Percentiles rank a stretch among this genome's conserved stretches.
Conservation (phyloP, 495 filamentous ascomycete genomes). For the Xylaria cubensis region DNA sequence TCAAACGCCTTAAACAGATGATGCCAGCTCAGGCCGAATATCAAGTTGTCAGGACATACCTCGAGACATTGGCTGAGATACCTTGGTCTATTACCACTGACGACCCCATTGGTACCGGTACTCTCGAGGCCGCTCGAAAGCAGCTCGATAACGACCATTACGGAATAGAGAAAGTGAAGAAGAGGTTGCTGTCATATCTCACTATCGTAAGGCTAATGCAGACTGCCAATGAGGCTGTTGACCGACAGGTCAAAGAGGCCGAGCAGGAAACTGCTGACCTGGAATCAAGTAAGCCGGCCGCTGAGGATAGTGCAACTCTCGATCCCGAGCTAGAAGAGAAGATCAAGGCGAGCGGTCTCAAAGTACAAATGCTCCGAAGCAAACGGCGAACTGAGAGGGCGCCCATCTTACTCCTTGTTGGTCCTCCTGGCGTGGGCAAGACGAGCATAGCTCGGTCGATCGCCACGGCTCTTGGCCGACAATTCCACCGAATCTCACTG, state of each 20-base stretch:
- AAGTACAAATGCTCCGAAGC: slow-evolving; percentile 71
- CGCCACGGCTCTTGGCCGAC: slow-evolving; percentile 86
- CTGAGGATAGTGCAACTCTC: slow-evolving; percentile 32
- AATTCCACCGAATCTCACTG: slow-evolving; percentile 97
- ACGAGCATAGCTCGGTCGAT: slow-evolving; percentile 95
- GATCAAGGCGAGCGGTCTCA: slow-evolving; percentile 58
- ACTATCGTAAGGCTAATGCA: slow-evolving; percentile 96
- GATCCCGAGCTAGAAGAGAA: slow-evolving; percentile 49
- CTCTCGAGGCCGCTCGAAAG: slow-evolving; percentile 78
- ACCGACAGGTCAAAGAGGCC: slow-evolving; percentile 73
- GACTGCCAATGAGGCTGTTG: slow-evolving; percentile 78
- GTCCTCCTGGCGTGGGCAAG: slow-evolving; percentile 95
- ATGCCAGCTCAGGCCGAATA: slow-evolving; percentile 94
- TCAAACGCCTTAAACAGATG: slow-evolving; percentile 92
- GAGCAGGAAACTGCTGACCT: slow-evolving; percentile 63
- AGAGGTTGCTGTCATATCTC: slow-evolving; percentile 91
- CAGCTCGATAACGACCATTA: slow-evolving; percentile 97
- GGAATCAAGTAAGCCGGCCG: slow-evolving; percentile 47
- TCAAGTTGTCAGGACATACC: slow-evolving; percentile 89
- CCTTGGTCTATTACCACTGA: slow-evolving; percentile 90
- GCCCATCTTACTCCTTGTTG: slow-evolving; percentile 91
- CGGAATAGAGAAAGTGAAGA: slow-evolving; percentile 96
- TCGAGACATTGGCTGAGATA: slow-evolving; percentile 93
- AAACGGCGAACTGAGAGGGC: slow-evolving; percentile 91
- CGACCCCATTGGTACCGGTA: slow-evolving; percentile 84